Base-by-base conservation (phyloP, 1,284 basidiomycete species). In the Spongiforma sp. region DNA sequence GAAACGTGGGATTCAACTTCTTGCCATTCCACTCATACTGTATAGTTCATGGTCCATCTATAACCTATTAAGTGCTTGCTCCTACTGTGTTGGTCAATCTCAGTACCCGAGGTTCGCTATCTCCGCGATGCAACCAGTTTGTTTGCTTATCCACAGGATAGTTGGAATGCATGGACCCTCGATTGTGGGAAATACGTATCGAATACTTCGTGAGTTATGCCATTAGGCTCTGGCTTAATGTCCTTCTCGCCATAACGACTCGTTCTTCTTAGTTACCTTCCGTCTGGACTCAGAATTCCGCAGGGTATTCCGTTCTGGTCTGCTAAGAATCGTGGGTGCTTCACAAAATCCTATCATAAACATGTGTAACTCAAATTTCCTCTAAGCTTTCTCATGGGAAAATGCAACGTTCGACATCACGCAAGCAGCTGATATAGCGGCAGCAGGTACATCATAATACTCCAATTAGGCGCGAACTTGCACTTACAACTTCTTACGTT, bases 21-120 rank as follows among this genome's bases (percentile, higher is more conserved):
- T 37, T 4, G 9, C 4, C 30, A 46, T n/a, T 17, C 46, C 55
- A 8, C 55, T 69, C 19, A 62, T 15, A 21, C 11, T 11, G 3
- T 10, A 57, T 56, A 74, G 75, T 34, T 74, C 66, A 21, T 74
- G 75, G 73, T 74, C 75, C 11, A 64, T 65, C 32, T 74, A 77
- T 53, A 74, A 74, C 56, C 58, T 74, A 8, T 21, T 77, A 52
- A 77, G 74, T 21, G 74, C 72, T 24, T 77, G 73, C 17, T 66
- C 69, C 19, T 64, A 60, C 34, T 75, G 70, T 50, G 11, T 56
- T 19, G 66, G 50, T 6, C 56, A 67, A 57, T 14, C 9, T 28
- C 59, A 63, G 12, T 70, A 63, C 32, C 37, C 59, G 24, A 73
- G 67, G 75, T 74, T 12, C 17, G 61, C 39, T 11, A 7, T n/a